These are phyloP conservation scores for Diaporthe helianthi DNA, from an alignment of 2,329 filamentous ascomycete species.

Conservation along the genomic window DNA sequence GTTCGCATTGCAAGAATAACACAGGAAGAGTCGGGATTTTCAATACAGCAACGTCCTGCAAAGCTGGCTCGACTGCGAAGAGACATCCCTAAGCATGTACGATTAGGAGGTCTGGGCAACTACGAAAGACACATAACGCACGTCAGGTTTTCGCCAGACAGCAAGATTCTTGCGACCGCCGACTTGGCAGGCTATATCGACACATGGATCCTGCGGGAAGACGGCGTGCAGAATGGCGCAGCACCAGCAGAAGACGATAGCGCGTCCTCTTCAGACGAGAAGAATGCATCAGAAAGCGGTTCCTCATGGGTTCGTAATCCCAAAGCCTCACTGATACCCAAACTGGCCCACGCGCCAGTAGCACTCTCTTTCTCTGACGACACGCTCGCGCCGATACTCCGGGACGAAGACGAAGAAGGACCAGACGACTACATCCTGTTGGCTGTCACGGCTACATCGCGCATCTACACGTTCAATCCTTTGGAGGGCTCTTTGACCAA, in stretches of 20 bases:
- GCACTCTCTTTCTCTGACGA: conserved; percentile 72
- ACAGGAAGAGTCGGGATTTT: conserved; percentile 48
- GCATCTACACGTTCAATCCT: conserved; percentile 81
- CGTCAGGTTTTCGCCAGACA: conserved; percentile 80
- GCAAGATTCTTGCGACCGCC: conserved; percentile 77
- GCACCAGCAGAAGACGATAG: conserved; percentile 44
- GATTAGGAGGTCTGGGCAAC: conserved; percentile 71
- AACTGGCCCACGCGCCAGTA: conserved; percentile 68
- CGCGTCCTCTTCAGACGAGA: conserved; percentile 39
- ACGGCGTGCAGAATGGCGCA: conserved; percentile 47
- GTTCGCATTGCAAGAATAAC: conserved; percentile 60
- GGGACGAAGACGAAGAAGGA: conserved; percentile 33
- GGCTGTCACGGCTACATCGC: conserved; percentile 63
- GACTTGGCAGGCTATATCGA: conserved; percentile 88
- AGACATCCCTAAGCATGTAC: conserved; percentile 59
- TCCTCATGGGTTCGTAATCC: conserved; percentile 81
- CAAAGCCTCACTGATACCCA: conserved; percentile 71
- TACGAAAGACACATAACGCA: conserved; percentile 82
- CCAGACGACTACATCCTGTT: conserved; percentile 32
- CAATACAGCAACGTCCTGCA: conserved; percentile 49
- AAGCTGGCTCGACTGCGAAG: conserved; percentile 62
- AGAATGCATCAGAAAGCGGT: conserved; percentile 47
- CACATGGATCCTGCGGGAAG: conserved; percentile 76
- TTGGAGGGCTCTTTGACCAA: conserved; percentile 77
- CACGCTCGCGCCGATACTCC: conserved; percentile 44